Conservation (phyloP, 495 filamentous ascomycete genomes). For the Talaromyces trachyspermus region DNA sequence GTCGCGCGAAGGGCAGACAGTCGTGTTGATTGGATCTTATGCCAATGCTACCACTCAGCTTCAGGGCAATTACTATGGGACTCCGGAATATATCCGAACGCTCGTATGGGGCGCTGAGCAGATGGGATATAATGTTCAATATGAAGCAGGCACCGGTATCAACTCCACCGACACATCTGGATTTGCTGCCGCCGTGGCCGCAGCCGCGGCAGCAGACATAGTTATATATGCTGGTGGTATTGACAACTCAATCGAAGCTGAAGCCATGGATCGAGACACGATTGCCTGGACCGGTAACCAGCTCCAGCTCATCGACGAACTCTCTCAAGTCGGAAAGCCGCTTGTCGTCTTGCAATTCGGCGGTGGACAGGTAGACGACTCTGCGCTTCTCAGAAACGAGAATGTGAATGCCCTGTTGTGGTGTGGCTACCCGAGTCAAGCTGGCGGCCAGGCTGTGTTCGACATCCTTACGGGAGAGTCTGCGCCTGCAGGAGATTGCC, state of each 20-base stretch:
- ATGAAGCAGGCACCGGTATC: constrained; percentile 32
- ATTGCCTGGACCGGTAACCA: constrained; percentile 46
- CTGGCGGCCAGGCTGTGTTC: constrained; percentile 40
- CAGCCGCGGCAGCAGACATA: constrained; percentile 38
- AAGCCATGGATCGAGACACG: constrained; percentile 37
- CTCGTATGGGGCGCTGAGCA: constrained; percentile 41
- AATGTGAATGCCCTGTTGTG: constrained; percentile 41
- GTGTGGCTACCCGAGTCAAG: constrained; percentile 47
- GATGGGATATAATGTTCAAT: constrained; percentile 35
- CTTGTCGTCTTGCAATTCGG: constrained; percentile 46
- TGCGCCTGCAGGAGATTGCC: constrained; percentile 46
- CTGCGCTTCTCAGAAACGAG: constrained; percentile 33
- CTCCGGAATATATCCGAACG: constrained; percentile 41
- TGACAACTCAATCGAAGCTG: constrained; percentile 40
- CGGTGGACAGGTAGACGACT: constrained; percentile 45
- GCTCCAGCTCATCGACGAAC: constrained; percentile 41
- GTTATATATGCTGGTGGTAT: constrained; percentile 48
- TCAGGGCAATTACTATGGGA: constrained; percentile 50
- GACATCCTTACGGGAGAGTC: constrained; percentile 39
- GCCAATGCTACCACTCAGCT: constrained; percentile 49
- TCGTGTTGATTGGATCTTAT: constrained; percentile 47
- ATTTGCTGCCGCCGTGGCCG: constrained; percentile 28
- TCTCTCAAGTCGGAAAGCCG: constrained; percentile 40
- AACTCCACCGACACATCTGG: constrained; percentile 28
- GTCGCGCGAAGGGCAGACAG: constrained; percentile 15